A percentile compares a stretch with the other conserved stretches of the same genome.
phyloP scores from a whole-genome alignment of 306 rosid species.

The Cicer arietinum region DNA sequence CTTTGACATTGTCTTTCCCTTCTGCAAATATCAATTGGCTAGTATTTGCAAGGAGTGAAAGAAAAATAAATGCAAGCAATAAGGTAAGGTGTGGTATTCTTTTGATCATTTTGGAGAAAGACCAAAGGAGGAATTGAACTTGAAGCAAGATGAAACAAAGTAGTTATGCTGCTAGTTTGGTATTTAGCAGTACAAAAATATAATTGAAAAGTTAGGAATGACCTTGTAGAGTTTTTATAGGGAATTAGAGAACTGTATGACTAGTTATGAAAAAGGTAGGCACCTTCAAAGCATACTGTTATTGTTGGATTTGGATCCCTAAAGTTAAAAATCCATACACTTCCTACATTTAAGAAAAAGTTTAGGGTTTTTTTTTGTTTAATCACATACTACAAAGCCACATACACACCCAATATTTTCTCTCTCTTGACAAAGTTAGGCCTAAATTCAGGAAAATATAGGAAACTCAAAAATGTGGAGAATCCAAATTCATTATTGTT shows the following conservation, averaged over 20 bases:
- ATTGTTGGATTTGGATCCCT: background rate
- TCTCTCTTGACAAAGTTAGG: no score
- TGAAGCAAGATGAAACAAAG: constrained; percentile 20
- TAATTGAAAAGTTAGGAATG: constrained; percentile 20
- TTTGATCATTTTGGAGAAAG: constrained; percentile 39
- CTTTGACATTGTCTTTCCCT: constrained; percentile 45
- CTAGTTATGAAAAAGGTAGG: constrained; percentile 8
- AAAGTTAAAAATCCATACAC: no score
- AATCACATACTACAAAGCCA: no score
- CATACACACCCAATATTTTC: no score
- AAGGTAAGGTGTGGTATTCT: constrained; percentile 20
- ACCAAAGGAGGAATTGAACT: constrained; percentile 18
- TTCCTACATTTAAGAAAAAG: no score
- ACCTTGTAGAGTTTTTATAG: constrained; percentile 27
- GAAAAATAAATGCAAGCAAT: constrained; percentile 37
- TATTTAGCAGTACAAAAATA: background rate
- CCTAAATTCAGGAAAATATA: no score
- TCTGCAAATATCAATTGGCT: constrained; percentile 43
- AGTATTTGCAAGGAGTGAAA: constrained; percentile 33
- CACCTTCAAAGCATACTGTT: constrained; percentile 4
- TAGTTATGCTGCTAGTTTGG: constrained; percentile 27
- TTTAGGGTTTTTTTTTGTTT: no score
- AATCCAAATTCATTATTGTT: background rate
- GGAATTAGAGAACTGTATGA: constrained; percentile 12
- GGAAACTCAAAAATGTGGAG: no score